Conservation (phyloP, 2,329 filamentous ascomycete genomes). For the Pestalotiopsis sp. region DNA sequence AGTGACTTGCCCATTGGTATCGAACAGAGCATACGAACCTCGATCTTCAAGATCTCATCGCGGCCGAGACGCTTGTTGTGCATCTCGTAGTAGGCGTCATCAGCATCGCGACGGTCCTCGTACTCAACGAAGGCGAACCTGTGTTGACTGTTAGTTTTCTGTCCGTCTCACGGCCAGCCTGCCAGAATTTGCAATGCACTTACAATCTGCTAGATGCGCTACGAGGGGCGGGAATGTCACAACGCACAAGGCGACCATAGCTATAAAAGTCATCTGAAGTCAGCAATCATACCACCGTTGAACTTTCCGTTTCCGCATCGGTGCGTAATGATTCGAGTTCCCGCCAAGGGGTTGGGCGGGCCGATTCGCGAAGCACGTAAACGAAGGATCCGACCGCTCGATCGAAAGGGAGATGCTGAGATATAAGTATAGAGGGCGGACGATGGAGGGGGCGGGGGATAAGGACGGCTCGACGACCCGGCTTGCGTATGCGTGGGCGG, state of each 20-base stretch:
- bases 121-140: conserved; percentile 99
- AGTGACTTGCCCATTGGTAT: conserved; percentile 17
- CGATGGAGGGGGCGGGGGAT: conserved; percentile 30
- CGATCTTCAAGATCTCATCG: conserved; percentile 95
- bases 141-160: background rate
- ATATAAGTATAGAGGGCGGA: conserved; percentile 33
- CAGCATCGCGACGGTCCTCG: conserved; percentile 95
- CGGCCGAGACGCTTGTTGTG: conserved; percentile 98
- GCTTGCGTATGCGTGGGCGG: conserved; percentile 33
- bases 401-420: conserved; percentile 43
- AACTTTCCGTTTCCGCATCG: conserved; percentile 34
- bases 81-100: conserved; percentile 99
- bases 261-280: conserved; percentile 60
- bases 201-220: conserved; percentile 94
- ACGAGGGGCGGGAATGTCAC: conserved; percentile 94
- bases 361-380: conserved; percentile 38
- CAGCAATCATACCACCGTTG: conserved; percentile 39
- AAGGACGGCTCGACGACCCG: conserved; percentile 44
- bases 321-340: conserved; percentile 33
- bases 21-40: conserved; percentile 61
- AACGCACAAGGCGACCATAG: conserved; percentile 96
- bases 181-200: conserved; percentile 45
- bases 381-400: conserved; percentile 43
- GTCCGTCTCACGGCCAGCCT: conserved; percentile 16
- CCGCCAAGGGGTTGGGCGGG: conserved; percentile 34